Evolutionary conservation across 2,329 filamentous ascomycete genomes (phyloP).

Genomic region (Neodidymelliopsis sp.): DNA sequence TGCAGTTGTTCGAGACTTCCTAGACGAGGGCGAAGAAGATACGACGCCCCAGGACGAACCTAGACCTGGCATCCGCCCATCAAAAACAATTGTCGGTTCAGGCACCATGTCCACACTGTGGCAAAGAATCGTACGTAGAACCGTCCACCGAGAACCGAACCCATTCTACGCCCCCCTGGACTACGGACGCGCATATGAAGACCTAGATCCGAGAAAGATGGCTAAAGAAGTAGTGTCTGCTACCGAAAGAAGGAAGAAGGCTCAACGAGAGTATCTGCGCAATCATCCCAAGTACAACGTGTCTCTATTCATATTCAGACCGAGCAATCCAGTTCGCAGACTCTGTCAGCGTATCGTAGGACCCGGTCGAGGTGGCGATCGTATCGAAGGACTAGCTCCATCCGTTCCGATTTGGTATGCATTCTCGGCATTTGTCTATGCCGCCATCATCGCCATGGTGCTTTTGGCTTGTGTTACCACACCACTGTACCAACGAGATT

Average conservation of each 20-base stretch:
- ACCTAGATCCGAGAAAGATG: slow-evolving; percentile 84
- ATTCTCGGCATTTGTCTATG: slow-evolving; percentile 93
- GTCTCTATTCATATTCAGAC: slow-evolving; percentile 84
- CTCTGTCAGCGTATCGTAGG: slow-evolving; percentile 91
- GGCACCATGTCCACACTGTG: slow-evolving; percentile 68
- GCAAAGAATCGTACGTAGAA: slow-evolving; percentile 63
- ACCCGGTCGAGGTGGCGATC: slow-evolving; percentile 83
- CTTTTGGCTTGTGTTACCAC: slow-evolving; percentile 92
- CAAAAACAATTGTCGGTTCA: slow-evolving; percentile 59
- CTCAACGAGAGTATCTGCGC: slow-evolving; percentile 87
- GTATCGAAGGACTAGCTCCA: slow-evolving; percentile 88
- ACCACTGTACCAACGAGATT: slow-evolving; percentile 89
- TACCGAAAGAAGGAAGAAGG: slow-evolving; percentile 80
- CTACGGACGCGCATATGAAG: slow-evolving; percentile 73
- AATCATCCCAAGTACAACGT: slow-evolving; percentile 92
- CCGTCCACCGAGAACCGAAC: slow-evolving; percentile 80
- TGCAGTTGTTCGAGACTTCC: slow-evolving; percentile 91
- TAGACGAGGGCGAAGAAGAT: slow-evolving; percentile 71
- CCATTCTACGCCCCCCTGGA: slow-evolving; percentile 91
- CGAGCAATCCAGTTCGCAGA: slow-evolving; percentile 77
- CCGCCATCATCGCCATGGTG: slow-evolving; percentile 97
- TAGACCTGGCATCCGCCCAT: slow-evolving; percentile 45
- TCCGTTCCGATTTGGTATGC: slow-evolving; percentile 90
- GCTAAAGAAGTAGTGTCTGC: slow-evolving; percentile 89
- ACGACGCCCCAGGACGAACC: slow-evolving; percentile 39